Evolutionary conservation across 2,329 filamentous ascomycete genomes (phyloP).

Genomic region (Chalaropsis ovoidea): DNA sequence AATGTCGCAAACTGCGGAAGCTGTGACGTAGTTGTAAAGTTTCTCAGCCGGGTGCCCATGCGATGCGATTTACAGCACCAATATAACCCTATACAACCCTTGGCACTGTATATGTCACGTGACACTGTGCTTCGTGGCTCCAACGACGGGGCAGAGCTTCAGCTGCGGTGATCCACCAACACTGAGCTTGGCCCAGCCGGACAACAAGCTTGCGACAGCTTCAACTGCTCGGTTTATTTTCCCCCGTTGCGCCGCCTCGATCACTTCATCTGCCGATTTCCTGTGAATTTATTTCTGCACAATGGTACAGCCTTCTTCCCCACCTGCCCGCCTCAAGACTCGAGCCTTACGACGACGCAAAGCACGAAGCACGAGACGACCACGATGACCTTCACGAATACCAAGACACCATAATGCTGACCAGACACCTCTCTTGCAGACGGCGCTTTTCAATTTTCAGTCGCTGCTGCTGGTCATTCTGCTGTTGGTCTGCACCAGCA

Average conservation of each 20-base stretch:
- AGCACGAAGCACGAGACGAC: background rate
- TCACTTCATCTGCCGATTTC: background rate
- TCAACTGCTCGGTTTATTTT: background rate
- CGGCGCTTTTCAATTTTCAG: conserved; percentile 98
- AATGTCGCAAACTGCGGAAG: background rate
- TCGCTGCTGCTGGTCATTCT: conserved; percentile 89
- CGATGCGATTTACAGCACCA: too few species aligned
- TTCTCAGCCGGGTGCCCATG: conserved; percentile 9
- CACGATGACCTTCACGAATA: conserved; percentile 30
- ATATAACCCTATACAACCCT: background rate
- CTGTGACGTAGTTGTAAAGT: conserved; percentile 15
- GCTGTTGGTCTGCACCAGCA: conserved; percentile 88
- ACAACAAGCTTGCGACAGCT: conserved; percentile 12
- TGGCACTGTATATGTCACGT: background rate
- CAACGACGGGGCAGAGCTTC: background rate
- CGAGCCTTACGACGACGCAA: background rate
- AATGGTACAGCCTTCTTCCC: background rate
- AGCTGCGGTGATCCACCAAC: background rate
- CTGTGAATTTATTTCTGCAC: background rate
- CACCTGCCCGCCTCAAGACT: background rate
- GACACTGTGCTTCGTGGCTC: background rate
- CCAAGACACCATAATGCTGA: background rate
- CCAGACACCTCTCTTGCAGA: conserved; percentile 42
- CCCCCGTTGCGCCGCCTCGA: background rate
- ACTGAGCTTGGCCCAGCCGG: background rate